Evolutionary conservation across 768 basidiomycete genomes (phyloP).

Genomic region (Auriscalpium vulgare): DNA sequence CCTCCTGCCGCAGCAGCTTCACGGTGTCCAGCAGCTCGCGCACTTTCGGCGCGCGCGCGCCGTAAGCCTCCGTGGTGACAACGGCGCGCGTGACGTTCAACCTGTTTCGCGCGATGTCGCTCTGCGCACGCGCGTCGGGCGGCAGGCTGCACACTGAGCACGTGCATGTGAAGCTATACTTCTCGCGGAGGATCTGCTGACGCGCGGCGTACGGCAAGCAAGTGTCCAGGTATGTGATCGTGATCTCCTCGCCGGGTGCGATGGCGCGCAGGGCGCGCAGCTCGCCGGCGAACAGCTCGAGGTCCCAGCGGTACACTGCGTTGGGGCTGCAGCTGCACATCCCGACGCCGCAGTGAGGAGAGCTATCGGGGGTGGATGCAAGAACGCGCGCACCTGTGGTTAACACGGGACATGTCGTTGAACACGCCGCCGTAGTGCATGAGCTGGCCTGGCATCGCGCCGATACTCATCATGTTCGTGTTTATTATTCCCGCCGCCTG

Average conservation of each 20-base stretch:
- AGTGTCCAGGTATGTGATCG: conserved; percentile 20
- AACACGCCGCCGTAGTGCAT: no score
- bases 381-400: conserved; percentile 12
- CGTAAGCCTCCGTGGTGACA: conserved; percentile 4
- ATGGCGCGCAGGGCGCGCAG: conserved; percentile 24
- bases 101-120: conserved; percentile 11
- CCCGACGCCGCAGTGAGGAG: conserved; percentile 12
- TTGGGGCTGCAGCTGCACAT: conserved; percentile 17
- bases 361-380: no score
- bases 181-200: conserved; percentile 18
- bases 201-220: conserved; percentile 16
- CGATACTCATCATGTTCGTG: conserved; percentile 6
- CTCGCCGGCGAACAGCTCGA: conserved; percentile 22
- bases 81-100: conserved; percentile 21
- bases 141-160: conserved; percentile 24
- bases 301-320: conserved; percentile 16
- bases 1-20: conserved; percentile 1
- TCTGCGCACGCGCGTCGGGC: not conserved
- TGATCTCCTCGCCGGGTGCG: conserved; percentile 27
- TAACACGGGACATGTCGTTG: conserved; percentile 18
- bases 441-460: not conserved
- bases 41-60: not conserved
- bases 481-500: conserved; percentile 3
- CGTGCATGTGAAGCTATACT: conserved; percentile 28
- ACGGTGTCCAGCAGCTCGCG: not conserved